These are phyloP conservation scores for Melampsora americana DNA, from an alignment of 1,284 basidiomycete species.

Conservation along the genomic window DNA sequence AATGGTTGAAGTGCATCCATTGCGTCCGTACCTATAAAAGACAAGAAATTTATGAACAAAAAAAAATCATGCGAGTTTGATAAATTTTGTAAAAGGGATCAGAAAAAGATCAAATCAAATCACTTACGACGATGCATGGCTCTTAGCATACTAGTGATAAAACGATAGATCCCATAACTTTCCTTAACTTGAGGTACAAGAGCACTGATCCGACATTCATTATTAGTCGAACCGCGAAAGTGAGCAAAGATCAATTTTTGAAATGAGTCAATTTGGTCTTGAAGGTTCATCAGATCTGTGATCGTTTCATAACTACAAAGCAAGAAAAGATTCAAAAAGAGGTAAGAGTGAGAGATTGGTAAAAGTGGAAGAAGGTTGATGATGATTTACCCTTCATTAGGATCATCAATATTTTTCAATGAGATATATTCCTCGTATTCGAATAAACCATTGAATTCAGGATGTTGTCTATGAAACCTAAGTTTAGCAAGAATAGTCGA, in stretches of 20 bases:
- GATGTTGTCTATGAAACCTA: conserved; percentile 83
- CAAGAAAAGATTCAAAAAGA: conserved; percentile 43
- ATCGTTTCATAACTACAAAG: conserved; percentile 96
- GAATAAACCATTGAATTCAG: conserved; percentile 92
- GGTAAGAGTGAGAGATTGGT: too few relatives aligned
- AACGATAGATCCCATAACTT: conserved; percentile 93
- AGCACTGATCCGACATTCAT: conserved; percentile 90
- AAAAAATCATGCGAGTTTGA: too few relatives aligned
- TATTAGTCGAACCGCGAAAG: conserved; percentile 82
- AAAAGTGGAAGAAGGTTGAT: too few relatives aligned
- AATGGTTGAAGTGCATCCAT: conserved; percentile 80
- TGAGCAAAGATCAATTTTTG: conserved; percentile 92
- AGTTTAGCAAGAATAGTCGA: conserved; percentile 91
- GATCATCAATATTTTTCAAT: conserved; percentile 91
- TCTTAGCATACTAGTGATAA: conserved; percentile 93
- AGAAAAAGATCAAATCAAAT: neutral
- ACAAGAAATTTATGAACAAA: conserved; percentile 18
- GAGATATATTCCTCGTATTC: conserved; percentile 97
- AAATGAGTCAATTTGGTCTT: conserved; percentile 96
- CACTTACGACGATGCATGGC: conserved; percentile 83
- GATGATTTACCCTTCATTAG: conserved; percentile 94
- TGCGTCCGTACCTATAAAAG: conserved; percentile 71
- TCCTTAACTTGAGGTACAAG: conserved; percentile 93
- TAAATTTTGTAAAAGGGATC: too few relatives aligned
- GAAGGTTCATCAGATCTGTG: conserved; percentile 86